Evolutionary conservation across 2,329 filamentous ascomycete species (phyloP).

Genomic region (Westerdykella ornata): DNA sequence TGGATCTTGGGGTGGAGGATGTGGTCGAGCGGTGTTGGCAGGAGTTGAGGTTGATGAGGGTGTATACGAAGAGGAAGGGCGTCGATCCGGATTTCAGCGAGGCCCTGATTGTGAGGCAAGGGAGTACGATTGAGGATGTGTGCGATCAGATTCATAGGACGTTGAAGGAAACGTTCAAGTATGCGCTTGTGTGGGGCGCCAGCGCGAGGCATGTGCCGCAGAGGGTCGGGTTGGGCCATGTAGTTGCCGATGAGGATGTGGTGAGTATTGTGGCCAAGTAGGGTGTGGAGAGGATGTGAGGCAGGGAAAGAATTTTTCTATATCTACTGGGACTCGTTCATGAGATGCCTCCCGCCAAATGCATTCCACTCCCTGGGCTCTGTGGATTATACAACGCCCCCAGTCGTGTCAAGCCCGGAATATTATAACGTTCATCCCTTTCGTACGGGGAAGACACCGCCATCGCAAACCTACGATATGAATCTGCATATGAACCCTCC

Average conservation of each 20-base stretch:
- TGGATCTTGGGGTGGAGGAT: slow-evolving; percentile 86
- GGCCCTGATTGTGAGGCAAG: slow-evolving; percentile 83
- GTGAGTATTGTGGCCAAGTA: slow-evolving; percentile 53
- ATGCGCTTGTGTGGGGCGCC: slow-evolving; percentile 94
- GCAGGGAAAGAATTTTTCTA: too few relatives aligned
- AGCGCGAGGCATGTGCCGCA: slow-evolving; percentile 94
- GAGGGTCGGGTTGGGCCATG: slow-evolving; percentile 77
- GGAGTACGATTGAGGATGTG: slow-evolving; percentile 90
- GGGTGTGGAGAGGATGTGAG: too few relatives aligned
- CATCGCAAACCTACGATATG: too few relatives aligned
- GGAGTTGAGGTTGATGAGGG: slow-evolving; percentile 78
- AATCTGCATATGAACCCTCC: too few relatives aligned
- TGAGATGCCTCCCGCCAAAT: too few relatives aligned
- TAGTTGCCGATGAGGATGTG: slow-evolving; percentile 65
- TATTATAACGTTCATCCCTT: too few relatives aligned
- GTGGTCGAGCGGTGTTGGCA: slow-evolving; percentile 94
- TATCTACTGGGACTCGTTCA: too few relatives aligned
- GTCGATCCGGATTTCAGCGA: slow-evolving; percentile 82
- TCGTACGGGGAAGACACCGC: too few relatives aligned
- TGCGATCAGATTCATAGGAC: slow-evolving; percentile 92
- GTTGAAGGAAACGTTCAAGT: slow-evolving; percentile 98
- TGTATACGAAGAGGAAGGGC: slow-evolving; percentile 96
- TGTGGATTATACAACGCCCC: too few relatives aligned
- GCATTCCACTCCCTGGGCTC: too few relatives aligned
- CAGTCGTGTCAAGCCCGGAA: too few relatives aligned